Evolutionary conservation across 2,329 filamentous ascomycete genomes (phyloP).

Genomic region (Zasmidium citrigriseum): DNA sequence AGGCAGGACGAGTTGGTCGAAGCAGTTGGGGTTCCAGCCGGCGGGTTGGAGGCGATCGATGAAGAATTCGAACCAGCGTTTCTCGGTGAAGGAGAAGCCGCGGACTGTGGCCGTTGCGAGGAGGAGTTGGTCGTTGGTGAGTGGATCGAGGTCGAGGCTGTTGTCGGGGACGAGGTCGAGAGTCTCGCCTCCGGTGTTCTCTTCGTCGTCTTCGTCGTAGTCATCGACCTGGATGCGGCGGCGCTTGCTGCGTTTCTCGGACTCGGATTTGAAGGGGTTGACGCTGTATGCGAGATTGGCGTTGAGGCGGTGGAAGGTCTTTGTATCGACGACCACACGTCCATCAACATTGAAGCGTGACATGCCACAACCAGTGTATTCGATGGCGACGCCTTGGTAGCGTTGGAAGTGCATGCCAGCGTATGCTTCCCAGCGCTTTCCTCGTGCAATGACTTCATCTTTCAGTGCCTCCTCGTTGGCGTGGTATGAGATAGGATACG

Average conservation of each 20-base stretch:
- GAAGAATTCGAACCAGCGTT: constrained; percentile 39
- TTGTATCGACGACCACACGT: constrained; percentile 31
- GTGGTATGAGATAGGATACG: constrained; percentile 27
- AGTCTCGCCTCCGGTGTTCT: constrained; percentile 25
- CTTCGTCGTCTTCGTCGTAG: constrained; percentile 25
- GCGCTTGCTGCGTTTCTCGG: constrained; percentile 21
- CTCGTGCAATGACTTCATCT: constrained; percentile 26
- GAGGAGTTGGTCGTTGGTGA: constrained; percentile 31
- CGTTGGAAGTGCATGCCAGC: constrained; percentile 32
- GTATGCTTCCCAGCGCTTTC: constrained; percentile 26
- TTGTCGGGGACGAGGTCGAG: constrained; percentile 24
- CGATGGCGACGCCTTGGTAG: constrained; percentile 29
- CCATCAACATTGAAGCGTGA: constrained; percentile 30
- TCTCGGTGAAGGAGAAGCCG: constrained; percentile 38
- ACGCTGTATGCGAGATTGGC: constrained; percentile 27
- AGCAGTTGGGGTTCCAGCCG: constrained; percentile 33
- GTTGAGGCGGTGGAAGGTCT: constrained; percentile 33
- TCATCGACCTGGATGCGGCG: constrained; percentile 24
- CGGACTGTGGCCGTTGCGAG: constrained; percentile 36
- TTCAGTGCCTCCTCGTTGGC: constrained; percentile 16
- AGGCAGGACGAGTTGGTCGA: constrained; percentile 36
- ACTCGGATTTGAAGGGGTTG: constrained; percentile 20
- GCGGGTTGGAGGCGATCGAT: constrained; percentile 34
- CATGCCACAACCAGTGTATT: constrained; percentile 19
- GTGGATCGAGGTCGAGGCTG: constrained; percentile 24